Evolutionary conservation across 805 yeast genomes (phyloP).

Genomic region (Ogataea glucozyma): DNA sequence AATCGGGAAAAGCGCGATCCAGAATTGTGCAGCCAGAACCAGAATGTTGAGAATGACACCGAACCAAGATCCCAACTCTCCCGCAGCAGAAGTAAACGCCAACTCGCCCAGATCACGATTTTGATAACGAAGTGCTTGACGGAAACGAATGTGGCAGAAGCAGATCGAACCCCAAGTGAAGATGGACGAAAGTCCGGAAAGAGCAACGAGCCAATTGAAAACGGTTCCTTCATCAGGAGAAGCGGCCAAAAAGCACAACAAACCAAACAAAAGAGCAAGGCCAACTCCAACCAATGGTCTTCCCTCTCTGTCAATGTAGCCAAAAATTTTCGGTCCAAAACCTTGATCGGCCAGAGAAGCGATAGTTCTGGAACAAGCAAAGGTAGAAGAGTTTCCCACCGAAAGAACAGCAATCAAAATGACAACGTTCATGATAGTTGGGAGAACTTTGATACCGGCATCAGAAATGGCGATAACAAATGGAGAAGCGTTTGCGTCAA

Average conservation of each 20-base stretch:
- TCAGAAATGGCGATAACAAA: conserved; percentile 68
- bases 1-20: conserved; percentile 75
- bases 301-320: conserved; percentile 72
- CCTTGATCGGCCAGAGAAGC: conserved; percentile 70
- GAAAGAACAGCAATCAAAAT: conserved; percentile 69
- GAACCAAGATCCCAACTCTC: conserved; percentile 62
- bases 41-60: conserved; percentile 58
- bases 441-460: conserved; percentile 62
- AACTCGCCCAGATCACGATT: conserved; percentile 68
- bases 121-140: conserved; percentile 61
- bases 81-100: conserved; percentile 63
- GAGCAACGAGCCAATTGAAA: conserved; percentile 73
- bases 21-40: conserved; percentile 72
- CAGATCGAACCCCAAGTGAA: conserved; percentile 78
- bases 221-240: conserved; percentile 53
- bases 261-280: conserved; percentile 52
- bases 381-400: conserved; percentile 73
- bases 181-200: conserved; percentile 71
- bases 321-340: conserved; percentile 58
- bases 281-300: conserved; percentile 73
- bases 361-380: conserved; percentile 69
- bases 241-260: conserved; percentile 61
- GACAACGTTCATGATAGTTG: conserved; percentile 71
- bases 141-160: conserved; percentile 65
- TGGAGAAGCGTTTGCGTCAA: conserved; percentile 66